Evolutionary conservation across 192 early-diverging fungal genomes (phyloP).

Genomic region (Coemansia sp.): DNA sequence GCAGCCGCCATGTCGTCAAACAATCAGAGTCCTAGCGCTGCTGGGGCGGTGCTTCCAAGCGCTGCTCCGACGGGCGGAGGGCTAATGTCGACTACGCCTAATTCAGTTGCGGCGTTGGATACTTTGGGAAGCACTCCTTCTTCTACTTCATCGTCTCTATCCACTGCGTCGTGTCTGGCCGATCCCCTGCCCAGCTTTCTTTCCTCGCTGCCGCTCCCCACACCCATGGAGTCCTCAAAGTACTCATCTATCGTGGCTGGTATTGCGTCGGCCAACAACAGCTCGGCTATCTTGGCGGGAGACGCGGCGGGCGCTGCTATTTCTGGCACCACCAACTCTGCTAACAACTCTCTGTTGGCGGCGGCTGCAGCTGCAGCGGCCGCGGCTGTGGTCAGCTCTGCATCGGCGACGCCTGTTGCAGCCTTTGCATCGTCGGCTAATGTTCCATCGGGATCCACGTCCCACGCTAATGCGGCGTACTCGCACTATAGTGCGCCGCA

Average conservation of each 20-base stretch:
- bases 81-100: constrained; percentile 9
- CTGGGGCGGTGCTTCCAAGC: constrained; percentile 27
- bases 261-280: constrained; percentile 1
- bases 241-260: constrained; percentile 36
- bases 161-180: constrained; percentile 19
- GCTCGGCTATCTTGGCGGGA: constrained; percentile 13
- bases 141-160: constrained; percentile 5
- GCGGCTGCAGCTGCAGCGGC: constrained; percentile 9
- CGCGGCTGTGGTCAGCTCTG: neutral
- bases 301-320: neutral
- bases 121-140: constrained; percentile 7
- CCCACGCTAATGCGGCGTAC: constrained; percentile 2
- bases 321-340: neutral
- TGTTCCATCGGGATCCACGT: neutral
- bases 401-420: constrained; percentile 4
- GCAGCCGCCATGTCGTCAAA: constrained; percentile 4
- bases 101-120: constrained; percentile 6
- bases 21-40: constrained; percentile 42
- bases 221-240: constrained; percentile 30
- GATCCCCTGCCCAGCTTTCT: constrained; percentile 44
- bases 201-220: constrained; percentile 45
- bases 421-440: neutral
- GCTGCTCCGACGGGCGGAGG: constrained; percentile 3
- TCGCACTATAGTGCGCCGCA: constrained; percentile 6
- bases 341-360: neutral